These are phyloP conservation scores for Rhododendron kiyosumense DNA, from an alignment of 148 eudicot genomes.

Conservation along the genomic window DNA sequence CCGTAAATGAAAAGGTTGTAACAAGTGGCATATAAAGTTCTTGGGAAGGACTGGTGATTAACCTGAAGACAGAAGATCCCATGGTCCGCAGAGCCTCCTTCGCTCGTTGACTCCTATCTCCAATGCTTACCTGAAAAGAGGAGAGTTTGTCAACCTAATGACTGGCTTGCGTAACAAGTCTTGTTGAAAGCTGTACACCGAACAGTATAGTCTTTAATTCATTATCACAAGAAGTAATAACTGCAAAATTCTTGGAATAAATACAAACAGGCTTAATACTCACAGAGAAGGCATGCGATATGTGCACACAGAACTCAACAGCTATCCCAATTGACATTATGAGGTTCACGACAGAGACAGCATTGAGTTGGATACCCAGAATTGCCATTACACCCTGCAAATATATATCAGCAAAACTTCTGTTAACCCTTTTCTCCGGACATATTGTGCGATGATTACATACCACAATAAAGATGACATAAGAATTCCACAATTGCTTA, in stretches of 20 bases:
- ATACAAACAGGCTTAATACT: conserved; percentile 10
- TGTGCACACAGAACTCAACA: conserved; percentile 98
- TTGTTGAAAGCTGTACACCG: not conserved
- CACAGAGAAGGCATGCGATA: conserved; percentile 97
- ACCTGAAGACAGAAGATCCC: conserved; percentile 84
- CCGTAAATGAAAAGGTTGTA: not conserved
- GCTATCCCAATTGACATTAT: conserved; percentile 98
- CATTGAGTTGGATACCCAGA: conserved; percentile 86
- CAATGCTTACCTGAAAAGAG: conserved; percentile 37
- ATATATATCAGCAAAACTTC: conserved; percentile 4
- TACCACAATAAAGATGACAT: not conserved
- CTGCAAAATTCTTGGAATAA: not conserved
- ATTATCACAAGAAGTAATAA: not conserved
- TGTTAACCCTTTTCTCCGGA: not conserved
- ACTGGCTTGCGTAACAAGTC: not conserved
- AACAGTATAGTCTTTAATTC: not conserved
- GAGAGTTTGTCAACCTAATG: not conserved
- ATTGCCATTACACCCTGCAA: conserved; percentile 98
- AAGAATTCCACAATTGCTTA: not conserved
- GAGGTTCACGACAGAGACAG: conserved; percentile 95
- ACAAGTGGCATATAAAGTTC: not conserved
- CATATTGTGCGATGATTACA: not conserved
- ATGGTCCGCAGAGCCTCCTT: conserved; percentile 55
- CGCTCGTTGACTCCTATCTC: conserved; percentile 45
- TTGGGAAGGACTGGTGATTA: not conserved